Evolutionary conservation across 805 yeast genomes (phyloP), one percentile per base, ranked within the genome.

Genomic region (Diddensiella caesifluorescens): DNA sequence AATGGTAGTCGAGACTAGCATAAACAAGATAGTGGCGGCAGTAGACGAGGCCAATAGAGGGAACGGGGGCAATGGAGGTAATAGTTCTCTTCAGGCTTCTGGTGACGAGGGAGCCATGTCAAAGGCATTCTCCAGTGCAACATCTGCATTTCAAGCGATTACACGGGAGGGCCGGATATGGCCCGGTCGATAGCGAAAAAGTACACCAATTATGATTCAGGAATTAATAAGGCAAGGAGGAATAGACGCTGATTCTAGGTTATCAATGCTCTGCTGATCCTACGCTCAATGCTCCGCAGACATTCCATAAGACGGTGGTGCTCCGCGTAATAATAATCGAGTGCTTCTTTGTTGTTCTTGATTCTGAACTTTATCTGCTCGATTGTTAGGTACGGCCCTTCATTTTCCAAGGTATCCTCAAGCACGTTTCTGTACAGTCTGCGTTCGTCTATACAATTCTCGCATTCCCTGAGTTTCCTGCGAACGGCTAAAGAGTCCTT

Each of bases 1-100:
- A 0, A 82, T 92, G 94, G 98, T 92, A 5, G 84, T 92, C 27
- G 98, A 92, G 59, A 89, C 97, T 1, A 86, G 81, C 51, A 86
- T 88, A 16, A 57, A 67, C 20, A 77, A 82, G 46, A 88, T 92
- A 26, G 96, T 92, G 4, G 78, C 77, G 2, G 75, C 71, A 0
- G 69, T 65, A 3, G 69, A 67, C 41, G 62, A 62, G 25, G 65
- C 65, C 10, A 64, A 64, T 41, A 45, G 49, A 22, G 61, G 55
- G 15, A 33, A 38, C 9, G 39, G 38, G 9, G 47, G 46, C 26
- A 20, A 15, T 28, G 20, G 39, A 3, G 29, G 20, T 20, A 22
- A 21, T 22, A 29, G 44, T 7, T 18, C 39, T 16, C 16, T 22
- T 7, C 19, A 28, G 10, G 41, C 43, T n/a, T 34, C 39, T 25